Evolutionary conservation across 768 basidiomycete species (phyloP).

Genomic region (Leccinum imitatum): DNA sequence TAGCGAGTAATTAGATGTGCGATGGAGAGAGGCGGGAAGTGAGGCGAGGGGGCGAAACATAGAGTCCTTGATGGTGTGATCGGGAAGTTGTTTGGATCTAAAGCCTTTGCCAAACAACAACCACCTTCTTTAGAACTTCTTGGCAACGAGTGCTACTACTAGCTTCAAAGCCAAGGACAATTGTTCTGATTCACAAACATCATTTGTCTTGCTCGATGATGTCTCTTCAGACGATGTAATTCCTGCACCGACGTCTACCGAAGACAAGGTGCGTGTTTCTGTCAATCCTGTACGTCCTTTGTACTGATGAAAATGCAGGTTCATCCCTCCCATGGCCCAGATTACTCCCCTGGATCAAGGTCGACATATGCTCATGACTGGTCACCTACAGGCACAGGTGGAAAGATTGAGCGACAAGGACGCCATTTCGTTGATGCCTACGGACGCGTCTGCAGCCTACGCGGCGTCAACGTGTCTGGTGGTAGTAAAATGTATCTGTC

Average conservation of each 20-base stretch:
- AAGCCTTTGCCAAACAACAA: conserved; percentile 33
- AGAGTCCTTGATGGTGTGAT: not conserved
- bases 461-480: conserved; percentile 87
- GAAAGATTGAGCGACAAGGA: conserved; percentile 58
- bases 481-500: conserved; percentile 70
- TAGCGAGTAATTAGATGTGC: not conserved
- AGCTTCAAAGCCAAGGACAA: conserved; percentile 20
- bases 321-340: conserved; percentile 48
- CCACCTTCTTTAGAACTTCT: conserved; percentile 3
- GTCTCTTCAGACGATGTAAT: no score
- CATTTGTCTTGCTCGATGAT: conserved; percentile 47
- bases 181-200: conserved; percentile 41
- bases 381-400: conserved; percentile 57
- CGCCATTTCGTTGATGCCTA: conserved; percentile 80
- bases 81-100: conserved; percentile 28
- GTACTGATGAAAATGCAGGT: conserved; percentile 13
- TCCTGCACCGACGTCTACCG: conserved; percentile 4
- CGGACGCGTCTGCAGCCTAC: conserved; percentile 75
- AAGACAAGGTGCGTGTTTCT: conserved; percentile 4
- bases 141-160: not conserved
- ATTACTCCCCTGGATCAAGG: conserved; percentile 48
- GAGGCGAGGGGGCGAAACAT: conserved; percentile 10
- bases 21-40: not conserved
- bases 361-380: conserved; percentile 72
- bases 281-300: not conserved